Evolutionary conservation across 2,329 filamentous ascomycete genomes (phyloP), one percentile per base, ranked within the genome.

Genomic region (Arthrobotrys megalospora): DNA sequence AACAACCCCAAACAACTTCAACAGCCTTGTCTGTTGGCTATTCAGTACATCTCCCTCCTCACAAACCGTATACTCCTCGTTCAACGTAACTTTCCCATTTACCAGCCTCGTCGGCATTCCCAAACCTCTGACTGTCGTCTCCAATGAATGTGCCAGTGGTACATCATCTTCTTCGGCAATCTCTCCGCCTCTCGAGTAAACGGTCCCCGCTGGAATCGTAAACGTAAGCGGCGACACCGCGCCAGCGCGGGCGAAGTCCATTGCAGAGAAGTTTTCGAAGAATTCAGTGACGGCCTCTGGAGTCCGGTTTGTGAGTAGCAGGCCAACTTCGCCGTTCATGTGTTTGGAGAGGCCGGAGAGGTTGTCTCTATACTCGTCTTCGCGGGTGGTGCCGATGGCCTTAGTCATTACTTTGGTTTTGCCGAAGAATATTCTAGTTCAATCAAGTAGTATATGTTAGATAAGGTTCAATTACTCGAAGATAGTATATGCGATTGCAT

Each of bases 321-420:
- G 89, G 72, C 96, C 96, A 76, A 97, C 93, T 82, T 92, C 91
- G 83, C 96, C 96, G 81, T 88, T 86, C 64, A 98, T 88, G 87
- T 93, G 89, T 53, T 93, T 93, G 52, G 92, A 89, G 81, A 93
- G 92, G 14, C 69, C 34, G 43, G 78, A 71, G 24, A 82, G 76
- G 55, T 79, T 79, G 41, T 80, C 78, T 47, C 81, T 80, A 85
- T 92, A 89, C 86, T 94, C 93, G 82, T 93, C 92, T 83, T 92
- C 91, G 81, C 90, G 88, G 67, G 88, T 91, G 80, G 89, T 89
- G 83, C 96, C 96, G 28, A 99, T 91, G 72, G 96, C 94, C 86
- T 96, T 95, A 82, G 93, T 91, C 94, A 98, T 98, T 85, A 99
- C 94, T 87, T 98, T 98, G 77, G 95, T 98, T 88, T 98, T 99